Conservation (phyloP, 202 grass and related monocot species). For the Carex arenaria region DNA sequence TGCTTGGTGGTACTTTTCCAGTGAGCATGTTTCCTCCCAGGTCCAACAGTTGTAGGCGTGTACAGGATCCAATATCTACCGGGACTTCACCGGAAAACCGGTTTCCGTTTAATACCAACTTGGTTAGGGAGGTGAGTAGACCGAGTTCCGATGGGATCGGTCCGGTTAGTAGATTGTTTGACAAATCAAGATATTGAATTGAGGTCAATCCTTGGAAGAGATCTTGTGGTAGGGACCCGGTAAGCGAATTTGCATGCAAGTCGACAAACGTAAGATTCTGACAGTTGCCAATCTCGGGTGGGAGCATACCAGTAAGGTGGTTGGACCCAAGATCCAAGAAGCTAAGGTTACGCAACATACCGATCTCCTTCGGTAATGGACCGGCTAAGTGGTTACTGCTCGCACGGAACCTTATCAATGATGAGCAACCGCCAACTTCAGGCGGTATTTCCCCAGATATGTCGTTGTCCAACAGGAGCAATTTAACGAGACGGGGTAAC, state of each 20-base stretch:
- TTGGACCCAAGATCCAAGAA: constrained; percentile 72
- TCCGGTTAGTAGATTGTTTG: constrained; percentile 55
- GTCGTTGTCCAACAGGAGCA: constrained; percentile 67
- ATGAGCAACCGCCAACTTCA: constrained; percentile 70
- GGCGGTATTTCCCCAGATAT: constrained; percentile 55
- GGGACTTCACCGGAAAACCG: constrained; percentile 47
- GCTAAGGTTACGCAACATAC: constrained; percentile 44
- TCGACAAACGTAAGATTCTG: constrained; percentile 80
- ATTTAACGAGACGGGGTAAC: constrained; percentile 54
- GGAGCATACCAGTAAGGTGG: constrained; percentile 44
- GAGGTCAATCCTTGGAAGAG: constrained; percentile 46
- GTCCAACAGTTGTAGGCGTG: constrained; percentile 67
- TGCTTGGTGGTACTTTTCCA: constrained; percentile 45
- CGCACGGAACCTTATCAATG: constrained; percentile 55
- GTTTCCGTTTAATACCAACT: constrained; percentile 62
- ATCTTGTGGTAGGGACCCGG: constrained; percentile 43
- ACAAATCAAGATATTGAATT: constrained; percentile 78
- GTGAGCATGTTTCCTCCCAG: constrained; percentile 62
- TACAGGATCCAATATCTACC: constrained; percentile 57
- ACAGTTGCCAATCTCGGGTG: constrained; percentile 37
- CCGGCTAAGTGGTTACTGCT: constrained; percentile 73
- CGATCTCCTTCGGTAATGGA: constrained; percentile 43
- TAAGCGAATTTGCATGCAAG: constrained; percentile 63
- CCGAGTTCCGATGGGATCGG: constrained; percentile 39
- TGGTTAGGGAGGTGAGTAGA: constrained; percentile 58